These are phyloP conservation scores for Chrysopogon serrulatus DNA, from an alignment of 176 grass and related monocot genomes.

Conservation along the genomic window DNA sequence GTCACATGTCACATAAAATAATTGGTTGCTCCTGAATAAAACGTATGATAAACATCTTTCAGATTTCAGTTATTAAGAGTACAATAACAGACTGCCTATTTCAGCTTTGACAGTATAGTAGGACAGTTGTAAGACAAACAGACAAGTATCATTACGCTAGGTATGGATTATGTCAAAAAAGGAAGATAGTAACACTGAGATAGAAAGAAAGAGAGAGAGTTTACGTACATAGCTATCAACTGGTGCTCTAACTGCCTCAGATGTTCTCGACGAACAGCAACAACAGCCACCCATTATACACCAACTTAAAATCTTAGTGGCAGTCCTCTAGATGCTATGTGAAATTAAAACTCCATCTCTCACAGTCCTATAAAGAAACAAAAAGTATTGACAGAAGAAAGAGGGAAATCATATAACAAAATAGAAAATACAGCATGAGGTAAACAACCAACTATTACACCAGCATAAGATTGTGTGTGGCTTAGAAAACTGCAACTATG, in stretches of 20 bases:
- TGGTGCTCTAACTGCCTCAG: conserved; percentile 54
- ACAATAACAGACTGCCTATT: neutral
- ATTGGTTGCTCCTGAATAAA: neutral
- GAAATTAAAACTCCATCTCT: conserved; percentile 22
- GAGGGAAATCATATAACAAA: neutral
- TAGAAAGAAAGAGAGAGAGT: neutral
- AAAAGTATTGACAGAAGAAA: neutral
- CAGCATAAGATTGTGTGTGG: neutral
- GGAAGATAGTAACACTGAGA: neutral
- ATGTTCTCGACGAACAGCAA: conserved; percentile 60
- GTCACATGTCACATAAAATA: neutral
- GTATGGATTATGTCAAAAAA: neutral
- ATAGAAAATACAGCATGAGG: neutral
- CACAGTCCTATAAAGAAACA: conserved; percentile 41
- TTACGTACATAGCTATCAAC: conserved; percentile 61
- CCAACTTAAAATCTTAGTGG: conserved; percentile 23
- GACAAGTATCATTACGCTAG: neutral
- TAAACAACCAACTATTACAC: neutral
- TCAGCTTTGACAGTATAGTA: neutral
- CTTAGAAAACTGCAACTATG: neutral
- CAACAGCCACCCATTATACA: conserved; percentile 88
- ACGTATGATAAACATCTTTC: neutral
- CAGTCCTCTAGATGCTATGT: conserved; percentile 34
- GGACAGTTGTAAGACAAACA: neutral
- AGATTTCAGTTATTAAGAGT: neutral